A percentile compares a stretch with the other conserved stretches of the same genome.
phyloP scores from a whole-genome alignment of 495 filamentous ascomycete genomes.

The Gamarada debralockiae region DNA sequence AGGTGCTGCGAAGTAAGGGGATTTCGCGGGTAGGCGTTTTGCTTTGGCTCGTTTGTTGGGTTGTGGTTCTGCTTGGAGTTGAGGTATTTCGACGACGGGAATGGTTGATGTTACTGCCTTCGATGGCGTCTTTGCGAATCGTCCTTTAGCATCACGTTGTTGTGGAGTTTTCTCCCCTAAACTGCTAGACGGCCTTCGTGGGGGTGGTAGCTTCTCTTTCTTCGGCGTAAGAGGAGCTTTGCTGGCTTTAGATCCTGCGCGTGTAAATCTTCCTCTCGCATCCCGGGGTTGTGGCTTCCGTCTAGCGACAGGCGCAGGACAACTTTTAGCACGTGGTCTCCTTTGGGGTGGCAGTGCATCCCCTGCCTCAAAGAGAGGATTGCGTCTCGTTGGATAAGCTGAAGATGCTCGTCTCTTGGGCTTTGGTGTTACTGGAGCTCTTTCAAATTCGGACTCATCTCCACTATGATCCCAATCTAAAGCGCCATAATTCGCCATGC shows the following conservation, averaged over 20 bases:
- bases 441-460: conserved; percentile 6
- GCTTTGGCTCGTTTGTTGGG: conserved; percentile 10
- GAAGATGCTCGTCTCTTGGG: conserved; percentile 4
- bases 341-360: too few species aligned
- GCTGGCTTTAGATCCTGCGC: not conserved
- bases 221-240: not conserved
- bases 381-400: not conserved
- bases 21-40: conserved; percentile 23
- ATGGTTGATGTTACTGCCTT: not conserved
- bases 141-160: conserved; percentile 3
- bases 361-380: too few species aligned
- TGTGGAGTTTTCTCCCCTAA: not conserved
- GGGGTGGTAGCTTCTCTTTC: too few species aligned
- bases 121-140: not conserved
- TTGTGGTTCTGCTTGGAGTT: not conserved
- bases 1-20: conserved; percentile 36
- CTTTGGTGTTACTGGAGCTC: conserved; percentile 6
- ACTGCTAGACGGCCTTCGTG: too few species aligned
- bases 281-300: not conserved
- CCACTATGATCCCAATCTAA: conserved; percentile 15
- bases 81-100: not conserved
- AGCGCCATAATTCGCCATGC: conserved; percentile 9
- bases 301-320: too few species aligned
- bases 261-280: not conserved
- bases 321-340: too few species aligned